Conservation (phyloP, 108 stramenopile species). For the Schizochytrium sp. region DNA sequence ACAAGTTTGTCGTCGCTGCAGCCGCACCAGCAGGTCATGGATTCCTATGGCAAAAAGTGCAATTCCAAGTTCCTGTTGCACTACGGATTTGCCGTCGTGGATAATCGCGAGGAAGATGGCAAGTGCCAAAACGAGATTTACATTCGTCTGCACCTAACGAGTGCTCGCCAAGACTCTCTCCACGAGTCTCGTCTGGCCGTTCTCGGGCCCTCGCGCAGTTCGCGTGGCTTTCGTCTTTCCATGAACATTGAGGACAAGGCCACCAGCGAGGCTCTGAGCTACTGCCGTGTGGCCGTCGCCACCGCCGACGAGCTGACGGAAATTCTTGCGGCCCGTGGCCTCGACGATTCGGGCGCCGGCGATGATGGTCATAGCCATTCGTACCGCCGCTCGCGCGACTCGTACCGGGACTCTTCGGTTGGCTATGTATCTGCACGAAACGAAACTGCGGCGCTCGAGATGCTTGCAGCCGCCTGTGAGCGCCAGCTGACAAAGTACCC, state of each 20-base stretch:
- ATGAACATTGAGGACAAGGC: constrained; percentile 22
- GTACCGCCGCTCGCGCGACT: constrained; percentile 58
- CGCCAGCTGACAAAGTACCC: constrained; percentile 61
- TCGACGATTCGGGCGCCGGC: constrained; percentile 19
- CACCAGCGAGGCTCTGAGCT: constrained; percentile 41
- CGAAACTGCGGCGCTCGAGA: constrained; percentile 65
- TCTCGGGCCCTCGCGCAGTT: not conserved
- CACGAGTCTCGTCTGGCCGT: not conserved
- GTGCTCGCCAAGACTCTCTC: not conserved
- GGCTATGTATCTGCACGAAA: constrained; percentile 63
- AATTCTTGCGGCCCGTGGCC: not conserved
- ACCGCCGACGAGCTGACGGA: constrained; percentile 12
- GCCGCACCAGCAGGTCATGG: constrained; percentile 85
- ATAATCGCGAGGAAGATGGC: constrained; percentile 87
- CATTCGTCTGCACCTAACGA: not conserved
- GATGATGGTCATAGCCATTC: constrained; percentile 36
- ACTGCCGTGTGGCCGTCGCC: constrained; percentile 25
- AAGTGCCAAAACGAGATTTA: constrained; percentile 97
- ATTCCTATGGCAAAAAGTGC: constrained; percentile 99
- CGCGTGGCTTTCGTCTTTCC: constrained; percentile 23
- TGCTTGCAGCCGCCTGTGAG: constrained; percentile 26
- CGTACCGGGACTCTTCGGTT: not conserved
- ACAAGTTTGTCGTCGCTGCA: constrained; percentile 54
- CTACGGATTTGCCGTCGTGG: constrained; percentile 98
- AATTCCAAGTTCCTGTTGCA: constrained; percentile 97